phyloP scores from a whole-genome alignment of 1,284 basidiomycete species.

The Pterulicium gracile region DNA sequence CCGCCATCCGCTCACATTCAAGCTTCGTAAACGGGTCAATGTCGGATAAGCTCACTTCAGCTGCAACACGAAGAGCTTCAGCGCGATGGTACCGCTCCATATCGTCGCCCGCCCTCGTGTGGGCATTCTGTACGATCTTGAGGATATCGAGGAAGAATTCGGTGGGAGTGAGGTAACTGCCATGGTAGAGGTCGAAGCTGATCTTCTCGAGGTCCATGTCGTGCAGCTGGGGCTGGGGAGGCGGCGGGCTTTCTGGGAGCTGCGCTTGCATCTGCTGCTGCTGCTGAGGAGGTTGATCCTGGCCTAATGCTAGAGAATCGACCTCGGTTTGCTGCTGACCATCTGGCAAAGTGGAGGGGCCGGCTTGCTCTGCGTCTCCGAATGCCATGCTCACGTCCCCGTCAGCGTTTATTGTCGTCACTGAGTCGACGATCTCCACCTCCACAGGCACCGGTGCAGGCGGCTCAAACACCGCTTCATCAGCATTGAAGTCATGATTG shows the following conservation, averaged over 20 bases:
- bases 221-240: constrained; percentile 31
- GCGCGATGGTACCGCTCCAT: constrained; percentile 72
- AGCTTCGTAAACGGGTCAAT: constrained; percentile 77
- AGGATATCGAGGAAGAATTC: constrained; percentile 84
- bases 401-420: no score
- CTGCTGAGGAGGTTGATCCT: constrained; percentile 21
- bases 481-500: constrained; percentile 31
- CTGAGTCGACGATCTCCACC: constrained; percentile 32
- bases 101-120: constrained; percentile 55
- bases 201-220: constrained; percentile 90
- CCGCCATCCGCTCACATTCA: constrained; percentile 87
- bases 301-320: constrained; percentile 11
- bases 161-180: constrained; percentile 79
- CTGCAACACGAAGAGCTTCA: constrained; percentile 82
- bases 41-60: constrained; percentile 80
- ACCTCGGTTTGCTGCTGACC: background rate
- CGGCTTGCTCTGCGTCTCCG: constrained; percentile 18
- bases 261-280: constrained; percentile 23
- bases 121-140: constrained; percentile 86
- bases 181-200: constrained; percentile 78
- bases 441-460: constrained; percentile 12
- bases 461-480: constrained; percentile 17
- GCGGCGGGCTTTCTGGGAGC: constrained; percentile 8
- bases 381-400: constrained; percentile 22
- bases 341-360: constrained; percentile 13